A percentile compares a stretch with the other conserved stretches of the same genome.
Evolutionary conservation across 2,329 filamentous ascomycete genomes (phyloP).

Genomic region (Aaosphaeria pasadenensis): DNA sequence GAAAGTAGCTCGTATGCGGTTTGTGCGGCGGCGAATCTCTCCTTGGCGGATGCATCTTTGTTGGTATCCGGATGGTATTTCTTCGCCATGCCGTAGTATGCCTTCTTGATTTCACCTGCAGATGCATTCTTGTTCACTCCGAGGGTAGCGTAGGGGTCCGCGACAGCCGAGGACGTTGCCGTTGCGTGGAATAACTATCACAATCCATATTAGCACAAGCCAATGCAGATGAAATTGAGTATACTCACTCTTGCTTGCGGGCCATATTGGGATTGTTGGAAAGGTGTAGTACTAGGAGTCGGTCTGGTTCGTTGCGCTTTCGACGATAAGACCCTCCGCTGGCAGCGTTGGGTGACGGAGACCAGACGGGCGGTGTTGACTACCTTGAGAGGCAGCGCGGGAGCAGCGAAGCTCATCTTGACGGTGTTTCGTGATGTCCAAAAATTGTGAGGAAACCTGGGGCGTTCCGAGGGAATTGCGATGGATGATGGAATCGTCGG

Average conservation of each 20-base stretch:
- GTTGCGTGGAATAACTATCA: conserved; percentile 36
- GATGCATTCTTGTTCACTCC: conserved; percentile 82
- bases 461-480: too few species aligned
- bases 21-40: conserved; percentile 91
- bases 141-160: conserved; percentile 84
- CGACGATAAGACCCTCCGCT: conserved; percentile 27
- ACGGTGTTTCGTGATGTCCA: not conserved
- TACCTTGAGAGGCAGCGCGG: conserved; percentile 29
- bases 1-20: conserved; percentile 90
- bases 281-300: conserved; percentile 8
- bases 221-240: not conserved
- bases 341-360: conserved; percentile 26
- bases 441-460: too few species aligned
- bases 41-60: conserved; percentile 89
- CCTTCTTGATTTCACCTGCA: conserved; percentile 89
- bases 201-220: not conserved
- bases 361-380: conserved; percentile 30
- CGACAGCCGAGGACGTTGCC: conserved; percentile 59
- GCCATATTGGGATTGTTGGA: conserved; percentile 17
- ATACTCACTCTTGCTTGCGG: conserved; percentile 29
- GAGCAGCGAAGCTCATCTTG: conserved; percentile 35
- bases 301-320: conserved; percentile 24
- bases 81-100: conserved; percentile 95
- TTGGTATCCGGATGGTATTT: conserved; percentile 98
- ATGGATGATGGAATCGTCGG: too few species aligned